These are phyloP conservation scores for Dacryopinax primogenitus DNA, from an alignment of 768 basidiomycete genomes.

Conservation along the genomic window DNA sequence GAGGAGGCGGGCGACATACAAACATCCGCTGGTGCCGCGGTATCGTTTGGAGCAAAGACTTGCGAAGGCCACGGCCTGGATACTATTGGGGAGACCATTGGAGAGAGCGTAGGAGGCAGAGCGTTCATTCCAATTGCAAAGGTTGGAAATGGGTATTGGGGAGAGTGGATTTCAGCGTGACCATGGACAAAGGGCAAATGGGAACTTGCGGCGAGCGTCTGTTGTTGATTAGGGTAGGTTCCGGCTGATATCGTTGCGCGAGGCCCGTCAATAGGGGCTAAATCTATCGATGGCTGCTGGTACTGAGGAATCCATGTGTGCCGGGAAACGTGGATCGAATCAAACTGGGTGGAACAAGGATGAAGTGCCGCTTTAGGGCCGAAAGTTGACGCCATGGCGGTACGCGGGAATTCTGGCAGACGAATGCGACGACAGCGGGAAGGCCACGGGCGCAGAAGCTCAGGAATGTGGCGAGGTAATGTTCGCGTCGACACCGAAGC, in stretches of 20 bases:
- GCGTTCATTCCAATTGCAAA: neutral
- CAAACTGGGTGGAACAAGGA: neutral
- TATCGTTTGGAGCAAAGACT: neutral
- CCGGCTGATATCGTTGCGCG: neutral
- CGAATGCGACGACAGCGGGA: neutral
- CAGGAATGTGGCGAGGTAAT: neutral
- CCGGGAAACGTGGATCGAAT: neutral
- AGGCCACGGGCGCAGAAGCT: neutral
- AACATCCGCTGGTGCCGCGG: neutral
- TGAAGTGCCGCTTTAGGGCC: neutral
- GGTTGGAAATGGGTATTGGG: neutral
- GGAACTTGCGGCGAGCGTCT: neutral
- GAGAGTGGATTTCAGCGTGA: neutral
- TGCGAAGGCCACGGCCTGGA: neutral
- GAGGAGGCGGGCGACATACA: neutral
- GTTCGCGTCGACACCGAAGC: neutral
- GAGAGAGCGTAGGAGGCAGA: neutral
- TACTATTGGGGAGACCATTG: neutral
- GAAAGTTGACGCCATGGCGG: neutral
- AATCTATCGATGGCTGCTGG: neutral
- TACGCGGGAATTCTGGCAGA: neutral
- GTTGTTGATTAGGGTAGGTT: neutral
- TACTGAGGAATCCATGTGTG: neutral
- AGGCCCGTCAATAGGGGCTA: neutral
- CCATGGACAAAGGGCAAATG: conserved; percentile 4